A percentile compares a stretch with the other conserved stretches of the same genome.
Evolutionary conservation across 1,139 yeast species (phyloP).

Genomic region (Zygoascus meyerae): DNA sequence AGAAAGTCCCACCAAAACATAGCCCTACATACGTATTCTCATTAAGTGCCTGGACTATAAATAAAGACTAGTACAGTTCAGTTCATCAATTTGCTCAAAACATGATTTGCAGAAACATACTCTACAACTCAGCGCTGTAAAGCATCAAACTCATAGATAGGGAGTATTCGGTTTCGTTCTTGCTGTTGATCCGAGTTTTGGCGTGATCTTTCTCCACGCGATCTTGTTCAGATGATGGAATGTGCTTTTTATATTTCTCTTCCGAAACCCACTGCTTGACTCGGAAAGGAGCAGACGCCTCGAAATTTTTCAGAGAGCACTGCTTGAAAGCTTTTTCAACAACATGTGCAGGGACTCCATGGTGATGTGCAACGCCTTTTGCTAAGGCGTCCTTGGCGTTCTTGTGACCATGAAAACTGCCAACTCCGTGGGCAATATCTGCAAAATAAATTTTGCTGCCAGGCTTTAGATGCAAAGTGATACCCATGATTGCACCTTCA

Average conservation of each 20-base stretch:
- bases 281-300: slow-evolving; percentile 15
- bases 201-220: neutral
- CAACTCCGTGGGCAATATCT: slow-evolving; percentile 20
- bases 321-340: slow-evolving; percentile 16
- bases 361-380: slow-evolving; percentile 21
- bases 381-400: slow-evolving; percentile 16
- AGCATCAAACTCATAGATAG: slow-evolving; percentile 4
- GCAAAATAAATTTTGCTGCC: slow-evolving; percentile 27
- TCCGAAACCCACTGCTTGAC: slow-evolving; percentile 25
- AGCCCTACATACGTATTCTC: too few species aligned
- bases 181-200: neutral
- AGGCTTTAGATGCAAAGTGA: slow-evolving; percentile 19
- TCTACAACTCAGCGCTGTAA: neutral
- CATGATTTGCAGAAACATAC: neutral
- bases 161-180: slow-evolving; percentile 1
- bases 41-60: too few species aligned
- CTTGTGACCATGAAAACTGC: slow-evolving; percentile 14
- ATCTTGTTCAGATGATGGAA: neutral
- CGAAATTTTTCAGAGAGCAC: slow-evolving; percentile 22
- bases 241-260: slow-evolving; percentile 12
- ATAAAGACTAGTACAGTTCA: too few species aligned
- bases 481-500: slow-evolving; percentile 18
- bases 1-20: too few species aligned
- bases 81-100: too few species aligned
- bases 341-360: slow-evolving; percentile 17